Base-by-base conservation (phyloP, 1,284 basidiomycete genomes). In the Trametes polyzona region DNA sequence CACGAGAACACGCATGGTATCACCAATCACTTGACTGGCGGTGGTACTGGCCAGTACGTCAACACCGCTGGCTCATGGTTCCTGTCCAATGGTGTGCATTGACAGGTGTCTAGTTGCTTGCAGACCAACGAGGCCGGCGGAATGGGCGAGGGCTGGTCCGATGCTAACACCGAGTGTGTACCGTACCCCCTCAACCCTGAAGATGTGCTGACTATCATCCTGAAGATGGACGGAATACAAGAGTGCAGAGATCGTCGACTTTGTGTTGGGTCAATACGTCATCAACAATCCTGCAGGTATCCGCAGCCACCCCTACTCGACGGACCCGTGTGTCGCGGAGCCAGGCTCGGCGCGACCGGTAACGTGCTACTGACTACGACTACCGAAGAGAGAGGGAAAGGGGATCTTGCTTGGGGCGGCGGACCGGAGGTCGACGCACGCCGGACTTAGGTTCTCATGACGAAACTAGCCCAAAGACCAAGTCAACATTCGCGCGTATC, bases 101-200 rank as follows among this genome's bases (percentile, higher is more conserved):
- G 3, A 12, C 24, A 1, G 3, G 5, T 5, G 12, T 9, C 3
- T 17, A 60, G 75, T 5, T 83, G 82, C 63, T 66, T 83, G 19
- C 79, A 81, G 62, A 79, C 78, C 1, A 71, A 67, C 9, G 82
- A 83, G 61, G 71, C 81, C 16, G 73, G 73, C n/a, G 82, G 81
- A 1, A 70, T 84, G 65, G 81, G 81, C n/a, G 82, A 84, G 69
- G 82, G 78, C 59, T 83, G 80, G 81, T 78, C 77, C 6, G 81
- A 83, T 65, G 76, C 79, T 14, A 72, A 83, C 65, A 80, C 81
- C 2, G 75, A 78, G 78, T 79, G 58, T 16, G 73, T 67, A 4
- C 21, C 2, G 1, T 3, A 17, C 4, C 14, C 9, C 11, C 9
- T 24, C 4, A 1, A 10, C 9, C 32, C 9, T 4, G 10, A 24